These are phyloP conservation scores for Fusarium secorum DNA, from an alignment of 2,329 filamentous ascomycete genomes.

Conservation along the genomic window DNA sequence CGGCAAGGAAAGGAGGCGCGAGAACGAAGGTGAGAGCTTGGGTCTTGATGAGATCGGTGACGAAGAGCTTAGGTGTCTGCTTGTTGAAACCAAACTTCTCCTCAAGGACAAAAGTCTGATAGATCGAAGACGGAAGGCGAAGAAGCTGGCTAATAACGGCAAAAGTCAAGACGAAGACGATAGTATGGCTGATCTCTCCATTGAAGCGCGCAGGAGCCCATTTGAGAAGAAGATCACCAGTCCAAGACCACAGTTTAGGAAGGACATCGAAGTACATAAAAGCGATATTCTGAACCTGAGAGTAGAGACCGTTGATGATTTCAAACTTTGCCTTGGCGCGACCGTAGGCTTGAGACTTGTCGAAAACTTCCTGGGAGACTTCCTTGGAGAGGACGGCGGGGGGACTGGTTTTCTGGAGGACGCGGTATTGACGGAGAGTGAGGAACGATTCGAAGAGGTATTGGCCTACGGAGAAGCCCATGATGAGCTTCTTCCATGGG, in stretches of 20 bases:
- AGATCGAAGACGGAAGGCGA: conserved; percentile 82
- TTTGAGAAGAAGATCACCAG: conserved; percentile 75
- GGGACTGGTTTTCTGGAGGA: conserved; percentile 79
- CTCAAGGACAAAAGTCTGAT: conserved; percentile 94
- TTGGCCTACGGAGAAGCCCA: conserved; percentile 92
- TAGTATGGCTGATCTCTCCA: conserved; percentile 92
- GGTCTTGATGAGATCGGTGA: conserved; percentile 90
- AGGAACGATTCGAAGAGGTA: conserved; percentile 91
- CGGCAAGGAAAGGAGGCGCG: conserved; percentile 86
- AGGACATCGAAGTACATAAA: conserved; percentile 92
- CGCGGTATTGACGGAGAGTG: conserved; percentile 86
- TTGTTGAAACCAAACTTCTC: conserved; percentile 99
- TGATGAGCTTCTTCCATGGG: conserved; percentile 96
- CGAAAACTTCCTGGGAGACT: conserved; percentile 87
- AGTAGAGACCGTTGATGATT: conserved; percentile 81
- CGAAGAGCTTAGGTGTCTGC: conserved; percentile 87
- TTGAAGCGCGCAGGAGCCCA: conserved; percentile 81
- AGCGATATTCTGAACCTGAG: conserved; percentile 85
- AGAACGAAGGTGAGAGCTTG: conserved; percentile 82
- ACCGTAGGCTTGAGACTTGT: conserved; percentile 96
- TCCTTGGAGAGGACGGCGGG: conserved; percentile 89
- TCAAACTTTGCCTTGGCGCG: conserved; percentile 93
- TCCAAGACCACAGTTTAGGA: conserved; percentile 86
- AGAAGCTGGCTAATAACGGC: conserved; percentile 82
- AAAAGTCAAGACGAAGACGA: conserved; percentile 90